Evolutionary conservation across 257 asterid genomes (phyloP).

Genomic region (Nicotiana sylvestris): DNA sequence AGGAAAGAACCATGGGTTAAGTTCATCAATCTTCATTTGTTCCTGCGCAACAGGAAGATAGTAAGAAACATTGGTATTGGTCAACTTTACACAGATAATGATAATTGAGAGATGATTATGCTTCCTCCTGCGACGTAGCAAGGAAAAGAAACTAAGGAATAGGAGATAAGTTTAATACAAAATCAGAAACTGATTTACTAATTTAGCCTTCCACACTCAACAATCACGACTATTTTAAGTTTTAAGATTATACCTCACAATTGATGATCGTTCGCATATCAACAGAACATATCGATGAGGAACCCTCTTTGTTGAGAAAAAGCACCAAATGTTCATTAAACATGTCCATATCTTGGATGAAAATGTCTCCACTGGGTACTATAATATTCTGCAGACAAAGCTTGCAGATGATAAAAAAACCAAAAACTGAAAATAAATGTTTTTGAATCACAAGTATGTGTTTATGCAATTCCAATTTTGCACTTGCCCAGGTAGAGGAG

Average conservation of each 20-base stretch:
- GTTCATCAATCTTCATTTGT: slow-evolving; percentile 50
- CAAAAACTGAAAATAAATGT: background rate
- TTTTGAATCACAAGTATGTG: background rate
- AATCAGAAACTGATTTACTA: background rate
- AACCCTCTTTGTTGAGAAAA: slow-evolving; percentile 62
- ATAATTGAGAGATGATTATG: background rate
- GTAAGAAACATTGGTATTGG: background rate
- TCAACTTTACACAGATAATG: background rate
- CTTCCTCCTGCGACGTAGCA: background rate
- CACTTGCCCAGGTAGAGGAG: background rate
- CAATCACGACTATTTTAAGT: background rate
- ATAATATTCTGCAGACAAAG: slow-evolving; percentile 40
- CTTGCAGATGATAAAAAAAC: background rate
- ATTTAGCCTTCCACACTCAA: background rate
- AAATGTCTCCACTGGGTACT: slow-evolving; percentile 51
- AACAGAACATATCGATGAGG: slow-evolving; percentile 68
- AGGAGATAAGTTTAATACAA: background rate
- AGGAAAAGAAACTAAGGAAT: background rate
- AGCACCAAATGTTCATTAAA: slow-evolving; percentile 74
- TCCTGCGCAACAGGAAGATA: slow-evolving; percentile 36
- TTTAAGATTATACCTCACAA: slow-evolving; percentile 41
- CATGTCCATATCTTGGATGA: slow-evolving; percentile 85
- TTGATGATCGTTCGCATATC: slow-evolving; percentile 38
- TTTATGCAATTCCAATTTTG: background rate
- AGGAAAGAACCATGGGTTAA: slow-evolving; percentile 88